Percentiles rank a stretch among this genome's conserved stretches.
Conservation (phyloP, 495 filamentous ascomycete genomes). For the Annulohypoxylon nitens region DNA sequence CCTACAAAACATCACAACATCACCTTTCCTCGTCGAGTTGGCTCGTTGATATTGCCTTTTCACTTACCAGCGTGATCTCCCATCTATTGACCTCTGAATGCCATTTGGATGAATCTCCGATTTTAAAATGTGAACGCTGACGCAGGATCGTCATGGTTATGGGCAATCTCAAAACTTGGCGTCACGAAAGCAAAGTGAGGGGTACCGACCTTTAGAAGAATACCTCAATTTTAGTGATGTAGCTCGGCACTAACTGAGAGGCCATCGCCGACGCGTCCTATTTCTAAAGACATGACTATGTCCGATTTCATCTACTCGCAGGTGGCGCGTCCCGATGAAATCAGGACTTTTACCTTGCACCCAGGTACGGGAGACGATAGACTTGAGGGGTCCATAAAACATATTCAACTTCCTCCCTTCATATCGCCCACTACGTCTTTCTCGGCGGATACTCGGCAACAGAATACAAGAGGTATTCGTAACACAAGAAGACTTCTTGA, state of each 20-base stretch:
- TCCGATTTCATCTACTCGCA: conserved; percentile 14
- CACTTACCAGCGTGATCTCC: neutral
- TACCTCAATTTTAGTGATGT: neutral
- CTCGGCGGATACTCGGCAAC: neutral
- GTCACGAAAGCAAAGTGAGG: neutral
- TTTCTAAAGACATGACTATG: neutral
- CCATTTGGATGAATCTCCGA: neutral
- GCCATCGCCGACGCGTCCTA: neutral
- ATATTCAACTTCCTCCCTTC: conserved; percentile 12
- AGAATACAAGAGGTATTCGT: conserved; percentile 4
- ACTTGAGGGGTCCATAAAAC: conserved; percentile 25
- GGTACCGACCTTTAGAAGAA: neutral
- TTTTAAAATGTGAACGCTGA: neutral
- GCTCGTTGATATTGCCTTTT: too few relatives aligned
- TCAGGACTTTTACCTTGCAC: conserved; percentile 21
- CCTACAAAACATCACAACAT: too few relatives aligned
- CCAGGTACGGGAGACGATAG: neutral
- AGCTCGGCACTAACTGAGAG: neutral
- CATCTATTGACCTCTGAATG: neutral
- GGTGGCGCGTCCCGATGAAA: conserved; percentile 23
- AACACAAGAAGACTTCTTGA: conserved; percentile 29
- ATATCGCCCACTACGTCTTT: conserved; percentile 12
- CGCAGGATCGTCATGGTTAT: neutral
- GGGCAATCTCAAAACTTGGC: neutral
- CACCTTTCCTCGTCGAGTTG: too few relatives aligned